A percentile compares a stretch with the other conserved stretches of the same genome.
Conservation (phyloP, 2,329 filamentous ascomycete species). For the Diaporthe caulivora region DNA sequence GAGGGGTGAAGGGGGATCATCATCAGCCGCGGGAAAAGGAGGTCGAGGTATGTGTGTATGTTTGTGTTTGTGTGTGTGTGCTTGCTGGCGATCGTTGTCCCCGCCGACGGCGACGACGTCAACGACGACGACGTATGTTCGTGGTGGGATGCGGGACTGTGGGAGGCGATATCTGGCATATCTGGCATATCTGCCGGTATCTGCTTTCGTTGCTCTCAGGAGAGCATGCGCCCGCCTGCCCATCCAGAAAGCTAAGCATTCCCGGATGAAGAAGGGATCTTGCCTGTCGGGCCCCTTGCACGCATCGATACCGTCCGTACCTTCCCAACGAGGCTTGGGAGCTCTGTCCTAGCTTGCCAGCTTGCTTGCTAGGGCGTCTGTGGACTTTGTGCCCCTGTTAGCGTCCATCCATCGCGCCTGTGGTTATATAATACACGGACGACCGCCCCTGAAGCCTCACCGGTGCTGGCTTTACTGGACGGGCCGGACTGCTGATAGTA, state of each 20-base stretch:
- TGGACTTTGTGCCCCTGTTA: neutral
- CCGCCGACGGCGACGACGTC: no score
- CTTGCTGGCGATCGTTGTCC: no score
- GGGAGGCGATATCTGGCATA: neutral
- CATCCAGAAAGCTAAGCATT: neutral
- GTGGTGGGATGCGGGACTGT: neutral
- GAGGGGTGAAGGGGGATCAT: no score
- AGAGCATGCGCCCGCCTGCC: neutral
- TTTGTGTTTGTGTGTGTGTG: no score
- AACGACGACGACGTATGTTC: no score
- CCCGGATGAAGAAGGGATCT: neutral
- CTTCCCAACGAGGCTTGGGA: neutral
- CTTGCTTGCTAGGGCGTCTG: neutral
- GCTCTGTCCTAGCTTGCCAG: neutral
- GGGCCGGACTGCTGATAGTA: neutral
- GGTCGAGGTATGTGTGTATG: neutral
- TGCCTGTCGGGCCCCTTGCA: neutral
- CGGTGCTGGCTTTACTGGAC: neutral
- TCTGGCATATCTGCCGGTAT: no score
- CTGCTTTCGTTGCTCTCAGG: neutral
- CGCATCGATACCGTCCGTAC: neutral
- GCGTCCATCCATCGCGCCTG: neutral
- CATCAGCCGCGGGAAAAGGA: constrained; percentile 22
- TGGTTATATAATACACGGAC: neutral
- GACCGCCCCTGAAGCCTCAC: neutral